Evolutionary conservation across 83 land plant species (phyloP), one percentile per base, ranked within the genome.

Genomic region (Picea abies): DNA sequence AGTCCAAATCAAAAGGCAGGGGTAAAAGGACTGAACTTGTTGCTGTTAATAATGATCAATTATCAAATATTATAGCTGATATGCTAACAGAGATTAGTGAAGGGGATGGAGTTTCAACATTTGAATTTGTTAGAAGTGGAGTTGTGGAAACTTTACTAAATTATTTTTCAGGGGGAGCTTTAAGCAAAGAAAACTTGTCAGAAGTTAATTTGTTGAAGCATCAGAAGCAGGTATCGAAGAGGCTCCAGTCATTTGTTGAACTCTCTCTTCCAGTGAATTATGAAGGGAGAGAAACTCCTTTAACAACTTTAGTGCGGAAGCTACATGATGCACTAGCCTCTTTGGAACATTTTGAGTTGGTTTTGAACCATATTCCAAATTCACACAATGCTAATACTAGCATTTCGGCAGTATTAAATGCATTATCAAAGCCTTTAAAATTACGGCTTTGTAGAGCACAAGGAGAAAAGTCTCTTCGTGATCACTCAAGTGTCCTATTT

Each of bases 61-160:
- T 88, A 37, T 9, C 63, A 47, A 47, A 37, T 32, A 79, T 86
- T 79, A 78, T 87, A 52, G 44, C 66, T 56, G 90, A 88, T 58
- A 75, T 89, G 41, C 90, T 89, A 63, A 68, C 81, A 35, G 91
- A 89, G 62, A 83, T 89, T 76, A 85, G 87, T 56, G 83, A 80
- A 11, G 90, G 83, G 35, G 90, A 85, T 60, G 87, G 91, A 0
- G 87, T 89, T 12, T 89, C 91, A 7, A 89, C 91, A 5, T 89
- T 89, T 85, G 91, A 89, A 64, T 89, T 89, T 62, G 88, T 89
- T 26, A 84, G 82, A 25, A 88, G 91, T 83, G 91, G 91, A 72
- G 80, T 89, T 39, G 87, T 89, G 37, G 85, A 76, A 17, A 41
- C 88, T 8, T 79, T 89, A 82, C 64, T 89, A 65, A 72, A 88